phyloP scores from a whole-genome alignment of 1,284 basidiomycete species.

The Sporisorium graminicola region DNA sequence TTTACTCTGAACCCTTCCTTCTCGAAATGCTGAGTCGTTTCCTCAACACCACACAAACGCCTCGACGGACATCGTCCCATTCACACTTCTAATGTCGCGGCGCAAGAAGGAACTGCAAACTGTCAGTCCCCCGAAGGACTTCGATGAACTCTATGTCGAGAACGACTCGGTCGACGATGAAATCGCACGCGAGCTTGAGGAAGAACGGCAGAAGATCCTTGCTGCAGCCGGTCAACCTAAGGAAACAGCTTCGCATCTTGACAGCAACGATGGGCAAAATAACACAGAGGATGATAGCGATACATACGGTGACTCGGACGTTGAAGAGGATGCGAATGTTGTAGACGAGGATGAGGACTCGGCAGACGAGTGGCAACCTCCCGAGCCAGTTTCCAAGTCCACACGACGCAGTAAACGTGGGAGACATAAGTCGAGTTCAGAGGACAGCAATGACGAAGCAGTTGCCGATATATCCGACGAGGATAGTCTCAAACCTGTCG shows the following conservation, averaged over 20 bases:
- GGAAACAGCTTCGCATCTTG: background rate
- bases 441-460: slow-evolving; percentile 23
- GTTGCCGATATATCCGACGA: background rate
- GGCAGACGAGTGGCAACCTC: slow-evolving; percentile 52
- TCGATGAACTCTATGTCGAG: background rate
- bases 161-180: slow-evolving; percentile 22
- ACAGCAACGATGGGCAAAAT: background rate
- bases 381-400: slow-evolving; percentile 9
- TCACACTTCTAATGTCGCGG: slow-evolving; percentile 13
- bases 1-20: slow-evolving; percentile 9
- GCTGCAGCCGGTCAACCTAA: slow-evolving; percentile 1
- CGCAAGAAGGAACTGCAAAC: background rate
- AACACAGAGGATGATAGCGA: background rate
- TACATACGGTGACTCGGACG: background rate
- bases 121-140: background rate
- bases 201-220: slow-evolving; percentile 36
- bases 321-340: background rate
- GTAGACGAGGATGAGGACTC: slow-evolving; percentile 26
- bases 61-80: background rate
- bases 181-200: slow-evolving; percentile 32
- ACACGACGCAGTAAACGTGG: slow-evolving; percentile 21
- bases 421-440: slow-evolving; percentile 9
- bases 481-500: background rate
- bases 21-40: slow-evolving; percentile 20
- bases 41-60: background rate